Evolutionary conservation across 768 basidiomycete species (phyloP).

Genomic region (Xanthoconium stramineum): DNA sequence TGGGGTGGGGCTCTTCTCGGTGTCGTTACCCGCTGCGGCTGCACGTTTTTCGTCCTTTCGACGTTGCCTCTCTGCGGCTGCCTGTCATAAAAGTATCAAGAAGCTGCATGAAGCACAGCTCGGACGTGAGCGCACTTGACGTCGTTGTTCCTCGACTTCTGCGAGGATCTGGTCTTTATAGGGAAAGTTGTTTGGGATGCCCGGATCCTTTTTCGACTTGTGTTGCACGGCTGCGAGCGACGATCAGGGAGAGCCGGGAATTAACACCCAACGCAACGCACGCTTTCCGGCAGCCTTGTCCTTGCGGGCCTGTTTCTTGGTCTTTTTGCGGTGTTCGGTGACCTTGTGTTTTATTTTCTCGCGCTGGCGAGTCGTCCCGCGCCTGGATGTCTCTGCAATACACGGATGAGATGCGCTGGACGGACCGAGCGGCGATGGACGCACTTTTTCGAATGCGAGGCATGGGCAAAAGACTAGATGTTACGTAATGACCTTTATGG

Average conservation of each 20-base stretch:
- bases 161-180: slow-evolving; percentile 94
- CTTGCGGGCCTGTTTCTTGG: slow-evolving; percentile 69
- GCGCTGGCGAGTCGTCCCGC: slow-evolving; percentile 69
- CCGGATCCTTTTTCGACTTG: slow-evolving; percentile 70
- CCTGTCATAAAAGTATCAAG: slow-evolving; percentile 38
- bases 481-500: slow-evolving; percentile 25
- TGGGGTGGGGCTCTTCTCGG: slow-evolving; percentile 22
- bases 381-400: slow-evolving; percentile 77
- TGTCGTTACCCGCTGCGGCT: slow-evolving; percentile 28
- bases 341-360: slow-evolving; percentile 73
- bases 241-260: background rate
- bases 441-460: slow-evolving; percentile 69
- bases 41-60: slow-evolving; percentile 65
- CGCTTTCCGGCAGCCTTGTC: slow-evolving; percentile 83
- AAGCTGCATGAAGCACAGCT: background rate
- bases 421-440: slow-evolving; percentile 11
- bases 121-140: slow-evolving; percentile 44
- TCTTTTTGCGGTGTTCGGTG: slow-evolving; percentile 74
- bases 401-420: background rate
- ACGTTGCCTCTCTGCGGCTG: slow-evolving; percentile 71
- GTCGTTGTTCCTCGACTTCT: slow-evolving; percentile 80
- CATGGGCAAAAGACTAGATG: slow-evolving; percentile 30
- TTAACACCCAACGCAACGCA: slow-evolving; percentile 27
- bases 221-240: slow-evolving; percentile 37
- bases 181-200: slow-evolving; percentile 90